Conservation (phyloP, 1,139 yeast genomes). For the Blastobotrys aristatus region DNA sequence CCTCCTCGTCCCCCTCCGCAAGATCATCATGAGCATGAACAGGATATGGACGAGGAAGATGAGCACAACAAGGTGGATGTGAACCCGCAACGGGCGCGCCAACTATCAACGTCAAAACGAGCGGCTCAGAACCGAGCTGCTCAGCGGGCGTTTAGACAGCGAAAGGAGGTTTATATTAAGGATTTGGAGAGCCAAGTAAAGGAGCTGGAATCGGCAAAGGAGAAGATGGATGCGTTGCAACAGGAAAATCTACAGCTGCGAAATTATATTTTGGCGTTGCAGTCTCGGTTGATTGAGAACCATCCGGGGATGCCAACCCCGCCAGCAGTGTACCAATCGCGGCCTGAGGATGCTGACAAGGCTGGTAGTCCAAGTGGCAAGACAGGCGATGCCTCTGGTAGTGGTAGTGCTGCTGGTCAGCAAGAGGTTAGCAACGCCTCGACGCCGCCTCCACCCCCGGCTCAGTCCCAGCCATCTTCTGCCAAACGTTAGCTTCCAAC, state of each 20-base stretch:
- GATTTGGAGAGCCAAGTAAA: conserved; percentile 68
- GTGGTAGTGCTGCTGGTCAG: neutral
- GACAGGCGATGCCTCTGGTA: neutral
- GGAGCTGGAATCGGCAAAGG: conserved; percentile 54
- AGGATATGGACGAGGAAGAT: neutral
- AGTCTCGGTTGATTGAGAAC: conserved; percentile 56
- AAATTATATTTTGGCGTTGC: conserved; percentile 66
- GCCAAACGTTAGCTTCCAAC: too few relatives aligned
- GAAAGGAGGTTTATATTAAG: conserved; percentile 72
- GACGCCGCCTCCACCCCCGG: neutral
- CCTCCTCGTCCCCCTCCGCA: too few relatives aligned
- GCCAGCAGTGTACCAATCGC: conserved; percentile 35
- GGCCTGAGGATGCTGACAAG: neutral
- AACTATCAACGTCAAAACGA: conserved; percentile 63
- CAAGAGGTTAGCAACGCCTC: neutral
- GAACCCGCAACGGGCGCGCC: conserved; percentile 31
- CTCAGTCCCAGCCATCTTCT: neutral
- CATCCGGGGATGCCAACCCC: conserved; percentile 40
- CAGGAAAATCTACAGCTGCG: conserved; percentile 68
- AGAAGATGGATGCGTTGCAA: conserved; percentile 57
- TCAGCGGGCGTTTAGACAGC: conserved; percentile 78
- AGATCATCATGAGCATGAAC: neutral
- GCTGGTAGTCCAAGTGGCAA: neutral
- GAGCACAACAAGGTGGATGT: neutral
- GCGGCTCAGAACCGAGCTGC: conserved; percentile 89